These are phyloP conservation scores for Blastocystis sp. DNA, from an alignment of 352 stramenopile genomes.

Conservation along the genomic window DNA sequence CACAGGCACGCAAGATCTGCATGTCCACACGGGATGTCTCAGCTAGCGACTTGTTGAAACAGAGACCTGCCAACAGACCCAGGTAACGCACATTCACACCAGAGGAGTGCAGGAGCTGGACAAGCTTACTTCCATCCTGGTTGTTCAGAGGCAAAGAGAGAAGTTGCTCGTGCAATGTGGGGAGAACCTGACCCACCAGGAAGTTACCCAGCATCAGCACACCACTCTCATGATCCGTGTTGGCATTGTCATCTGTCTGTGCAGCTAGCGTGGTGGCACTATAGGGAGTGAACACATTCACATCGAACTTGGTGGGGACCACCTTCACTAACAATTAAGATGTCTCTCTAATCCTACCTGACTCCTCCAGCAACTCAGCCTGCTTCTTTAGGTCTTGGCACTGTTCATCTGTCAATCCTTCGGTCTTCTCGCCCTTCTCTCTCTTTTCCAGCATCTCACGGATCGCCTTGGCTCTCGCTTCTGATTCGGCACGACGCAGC, in stretches of 20 bases:
- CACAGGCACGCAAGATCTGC: slow-evolving; percentile 46
- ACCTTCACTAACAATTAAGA: background rate
- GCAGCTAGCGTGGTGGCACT: background rate
- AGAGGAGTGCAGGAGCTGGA: slow-evolving; percentile 44
- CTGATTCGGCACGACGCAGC: background rate
- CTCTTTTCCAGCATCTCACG: slow-evolving; percentile 13
- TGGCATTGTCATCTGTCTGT: background rate
- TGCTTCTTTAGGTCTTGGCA: background rate
- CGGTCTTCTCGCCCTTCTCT: slow-evolving; percentile 31
- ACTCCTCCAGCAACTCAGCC: background rate
- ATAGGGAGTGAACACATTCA: slow-evolving; percentile 31
- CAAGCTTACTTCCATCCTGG: slow-evolving; percentile 53
- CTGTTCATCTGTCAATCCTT: slow-evolving; percentile 9
- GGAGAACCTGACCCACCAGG: slow-evolving; percentile 8
- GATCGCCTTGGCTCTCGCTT: background rate
- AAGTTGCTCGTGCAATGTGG: background rate
- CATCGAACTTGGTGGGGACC: slow-evolving; percentile 30
- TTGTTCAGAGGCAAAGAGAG: slow-evolving; percentile 9
- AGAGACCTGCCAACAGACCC: slow-evolving; percentile 13
- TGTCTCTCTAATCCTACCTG: background rate
- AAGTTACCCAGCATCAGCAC: slow-evolving; percentile 60
- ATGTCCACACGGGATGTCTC: background rate
- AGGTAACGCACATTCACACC: slow-evolving; percentile 57
- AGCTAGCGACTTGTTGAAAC: background rate
- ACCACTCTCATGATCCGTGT: slow-evolving; percentile 13